Evolutionary conservation across 2,329 filamentous ascomycete species (phyloP).

Genomic region (Paracoccidioides brasiliensis): DNA sequence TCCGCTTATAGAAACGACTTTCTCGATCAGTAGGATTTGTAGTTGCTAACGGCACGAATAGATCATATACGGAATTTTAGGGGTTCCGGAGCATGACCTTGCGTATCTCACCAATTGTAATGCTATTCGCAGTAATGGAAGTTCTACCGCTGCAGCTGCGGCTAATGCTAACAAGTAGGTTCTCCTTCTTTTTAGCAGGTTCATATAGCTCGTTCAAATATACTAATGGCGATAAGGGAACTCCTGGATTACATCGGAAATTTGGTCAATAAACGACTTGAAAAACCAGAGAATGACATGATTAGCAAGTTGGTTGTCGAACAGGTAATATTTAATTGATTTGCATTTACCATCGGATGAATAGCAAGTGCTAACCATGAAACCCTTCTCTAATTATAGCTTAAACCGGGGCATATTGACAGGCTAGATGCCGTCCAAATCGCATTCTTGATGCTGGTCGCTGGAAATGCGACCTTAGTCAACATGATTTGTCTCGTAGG

Average conservation of each 20-base stretch:
- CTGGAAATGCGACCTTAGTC: conserved; percentile 41
- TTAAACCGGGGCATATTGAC: conserved; percentile 20
- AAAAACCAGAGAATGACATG: conserved; percentile 34
- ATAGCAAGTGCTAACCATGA: background rate
- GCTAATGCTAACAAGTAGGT: conserved; percentile 32
- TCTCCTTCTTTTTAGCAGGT: background rate
- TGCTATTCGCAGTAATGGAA: conserved; percentile 37
- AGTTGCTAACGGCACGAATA: conserved; percentile 8
- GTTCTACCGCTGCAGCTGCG: conserved; percentile 35
- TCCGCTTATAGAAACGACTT: background rate
- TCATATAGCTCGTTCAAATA: background rate
- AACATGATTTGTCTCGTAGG: conserved; percentile 37
- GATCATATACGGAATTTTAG: conserved; percentile 40
- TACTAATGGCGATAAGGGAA: conserved; percentile 18
- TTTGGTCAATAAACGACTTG: conserved; percentile 30
- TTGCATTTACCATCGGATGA: background rate
- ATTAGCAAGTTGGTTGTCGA: conserved; percentile 30
- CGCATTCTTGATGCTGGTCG: conserved; percentile 38
- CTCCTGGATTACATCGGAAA: conserved; percentile 35
- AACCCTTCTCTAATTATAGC: conserved; percentile 1
- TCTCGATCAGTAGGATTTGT: no score
- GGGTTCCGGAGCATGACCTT: conserved; percentile 37
- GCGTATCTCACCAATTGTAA: conserved; percentile 36
- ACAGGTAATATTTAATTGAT: conserved; percentile 7
- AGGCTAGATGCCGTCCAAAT: conserved; percentile 30